Base-by-base conservation (phyloP, 1,284 basidiomycete genomes). In the Phellopilus nigrolimitatus region DNA sequence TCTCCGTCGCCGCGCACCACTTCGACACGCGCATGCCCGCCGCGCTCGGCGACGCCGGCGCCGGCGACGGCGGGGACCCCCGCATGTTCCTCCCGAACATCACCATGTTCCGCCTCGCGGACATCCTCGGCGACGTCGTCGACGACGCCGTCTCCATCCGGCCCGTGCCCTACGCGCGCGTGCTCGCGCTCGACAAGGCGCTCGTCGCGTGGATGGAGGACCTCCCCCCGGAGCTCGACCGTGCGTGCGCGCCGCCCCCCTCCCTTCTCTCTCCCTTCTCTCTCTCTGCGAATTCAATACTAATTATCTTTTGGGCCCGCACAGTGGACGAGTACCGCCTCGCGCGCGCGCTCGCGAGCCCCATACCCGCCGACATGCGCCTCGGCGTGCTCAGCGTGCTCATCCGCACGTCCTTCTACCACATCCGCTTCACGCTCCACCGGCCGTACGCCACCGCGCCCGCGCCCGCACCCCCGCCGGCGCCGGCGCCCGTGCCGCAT, bases 381-480 rank as follows among this genome's bases (percentile, higher is more conserved):
- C 64, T 82, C 17, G 85, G 82, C 34, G 85, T 88, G 24, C 84
- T 88, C 62, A 87, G 84, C 62, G 78, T 88, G 44, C 84, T 88
- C 62, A 78, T 88, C 57, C 79, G 84, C 51, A 80, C 80, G 7
- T 80, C 82, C 45, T 87, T 80, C 65, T 79, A 84, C 60, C 86
- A 89, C 65, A 86, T 89, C 59, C 83, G 87, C 41, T 88, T 90
- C 64, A 85, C 85, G 21, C 76, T 90, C 42, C 88, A 90, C 63
- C 74, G 88, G 15, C 88, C 87, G 5, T 88, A 85, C 61, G 83
- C 82, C n/a, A 76, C 71, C 55, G 64, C 67, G n/a, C n/a, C n/a
- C n/a, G n/a, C n/a, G n/a, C n/a, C n/a, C n/a, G n/a, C n/a, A 57
- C 58, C 22, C 44, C 47, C 25, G 68, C 62, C 34, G 15, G 15